phyloP scores from a whole-genome alignment of 306 rosid genomes.

The Quercus agrifolia region DNA sequence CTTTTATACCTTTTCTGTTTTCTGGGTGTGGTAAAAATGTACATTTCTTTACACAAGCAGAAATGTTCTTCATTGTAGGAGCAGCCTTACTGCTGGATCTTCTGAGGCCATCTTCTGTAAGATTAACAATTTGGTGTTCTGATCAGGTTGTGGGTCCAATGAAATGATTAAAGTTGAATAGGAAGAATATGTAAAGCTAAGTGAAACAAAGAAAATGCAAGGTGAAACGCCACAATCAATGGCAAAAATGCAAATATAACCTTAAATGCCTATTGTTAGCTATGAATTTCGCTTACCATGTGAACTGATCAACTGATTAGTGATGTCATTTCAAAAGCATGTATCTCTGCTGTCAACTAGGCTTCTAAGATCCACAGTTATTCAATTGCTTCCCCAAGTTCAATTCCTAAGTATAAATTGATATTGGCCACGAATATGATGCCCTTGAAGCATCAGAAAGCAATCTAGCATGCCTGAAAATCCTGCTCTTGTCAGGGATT shows the following conservation, averaged over 20 bases:
- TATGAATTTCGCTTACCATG: background rate
- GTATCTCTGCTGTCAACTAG: background rate
- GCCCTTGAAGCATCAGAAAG: slow-evolving; percentile 11
- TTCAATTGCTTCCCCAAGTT: background rate
- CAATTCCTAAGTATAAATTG: background rate
- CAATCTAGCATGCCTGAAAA: background rate
- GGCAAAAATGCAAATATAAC: background rate
- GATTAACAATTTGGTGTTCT: background rate
- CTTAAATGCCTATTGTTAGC: background rate
- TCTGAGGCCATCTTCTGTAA: slow-evolving; percentile 1
- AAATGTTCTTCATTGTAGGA: slow-evolving; percentile 9
- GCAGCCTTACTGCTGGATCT: slow-evolving; percentile 20
- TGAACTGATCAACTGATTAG: slow-evolving; percentile 3
- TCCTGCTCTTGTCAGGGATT: slow-evolving; percentile 10
- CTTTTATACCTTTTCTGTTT: background rate
- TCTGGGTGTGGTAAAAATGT: slow-evolving; percentile 16
- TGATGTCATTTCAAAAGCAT: background rate
- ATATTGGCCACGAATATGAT: background rate
- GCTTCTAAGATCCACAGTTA: slow-evolving; percentile 4
- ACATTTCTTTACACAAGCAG: slow-evolving; percentile 28
- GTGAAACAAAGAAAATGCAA: background rate
- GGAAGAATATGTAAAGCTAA: background rate
- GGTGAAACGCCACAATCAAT: background rate
- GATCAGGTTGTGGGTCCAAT: background rate
- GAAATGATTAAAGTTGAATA: slow-evolving; percentile 1